Evolutionary conservation across 345 rosid genomes (phyloP).

Genomic region (Populus pruinosa): DNA sequence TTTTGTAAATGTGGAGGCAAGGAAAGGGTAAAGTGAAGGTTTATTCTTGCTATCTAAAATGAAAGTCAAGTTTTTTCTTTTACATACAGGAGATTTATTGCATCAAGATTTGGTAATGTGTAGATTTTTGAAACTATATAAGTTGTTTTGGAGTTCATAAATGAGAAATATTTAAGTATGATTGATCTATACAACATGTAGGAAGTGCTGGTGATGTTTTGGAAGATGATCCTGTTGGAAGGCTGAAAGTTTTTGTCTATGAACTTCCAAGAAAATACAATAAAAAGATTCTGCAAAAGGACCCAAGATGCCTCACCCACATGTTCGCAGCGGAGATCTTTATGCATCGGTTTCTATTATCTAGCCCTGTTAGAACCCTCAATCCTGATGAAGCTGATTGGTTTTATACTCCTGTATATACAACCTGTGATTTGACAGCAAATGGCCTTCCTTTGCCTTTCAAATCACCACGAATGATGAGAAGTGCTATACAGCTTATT

Average conservation of each 20-base stretch:
- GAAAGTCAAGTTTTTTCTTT: neutral
- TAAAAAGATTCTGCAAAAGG: constrained; percentile 31
- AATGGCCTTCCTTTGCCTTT: constrained; percentile 39
- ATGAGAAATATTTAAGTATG: neutral
- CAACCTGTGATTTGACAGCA: constrained; percentile 34
- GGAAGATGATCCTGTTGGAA: constrained; percentile 33
- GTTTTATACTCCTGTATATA: constrained; percentile 35
- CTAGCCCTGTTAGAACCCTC: constrained; percentile 31
- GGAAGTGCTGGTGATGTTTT: constrained; percentile 40
- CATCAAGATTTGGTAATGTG: neutral
- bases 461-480: constrained; percentile 34
- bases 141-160: neutral
- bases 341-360: constrained; percentile 34
- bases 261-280: constrained; percentile 39
- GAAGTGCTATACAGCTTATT: constrained; percentile 31
- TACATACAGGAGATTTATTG: neutral
- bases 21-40: neutral
- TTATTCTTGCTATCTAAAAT: neutral
- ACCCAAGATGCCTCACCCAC: constrained; percentile 31
- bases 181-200: constrained; percentile 1
- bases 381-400: constrained; percentile 34
- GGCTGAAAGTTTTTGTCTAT: constrained; percentile 36
- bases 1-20: neutral
- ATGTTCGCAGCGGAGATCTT: constrained; percentile 39
- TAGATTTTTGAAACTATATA: neutral